Evolutionary conservation across 345 rosid genomes (phyloP).

Genomic region (Ceriops decandra): DNA sequence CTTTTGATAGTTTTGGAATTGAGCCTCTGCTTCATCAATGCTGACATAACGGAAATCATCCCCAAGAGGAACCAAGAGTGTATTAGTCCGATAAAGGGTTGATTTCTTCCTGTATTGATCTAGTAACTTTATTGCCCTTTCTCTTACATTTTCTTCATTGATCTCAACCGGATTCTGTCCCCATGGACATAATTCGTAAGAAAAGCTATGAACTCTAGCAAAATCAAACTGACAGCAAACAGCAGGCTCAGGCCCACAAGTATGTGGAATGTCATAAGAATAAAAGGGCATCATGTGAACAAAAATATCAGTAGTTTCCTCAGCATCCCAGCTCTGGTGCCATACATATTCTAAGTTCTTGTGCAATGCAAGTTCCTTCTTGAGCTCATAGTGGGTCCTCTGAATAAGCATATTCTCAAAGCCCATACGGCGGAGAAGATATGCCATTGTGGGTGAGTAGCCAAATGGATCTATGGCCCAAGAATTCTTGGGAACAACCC

Average conservation of each 20-base stretch:
- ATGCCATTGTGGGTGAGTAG: slow-evolving; percentile 96
- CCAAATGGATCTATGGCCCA: slow-evolving; percentile 99
- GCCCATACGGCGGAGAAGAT: slow-evolving; percentile 96
- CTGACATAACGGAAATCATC: slow-evolving; percentile 91
- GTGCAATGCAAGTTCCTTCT: slow-evolving; percentile 87
- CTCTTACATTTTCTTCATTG: slow-evolving; percentile 74
- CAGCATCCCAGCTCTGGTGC: slow-evolving; percentile 97
- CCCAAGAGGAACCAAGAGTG: slow-evolving; percentile 94
- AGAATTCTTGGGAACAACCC: slow-evolving; percentile 85
- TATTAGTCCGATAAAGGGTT: slow-evolving; percentile 73
- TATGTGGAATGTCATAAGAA: slow-evolving; percentile 95
- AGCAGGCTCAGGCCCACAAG: slow-evolving; percentile 99
- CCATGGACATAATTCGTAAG: slow-evolving; percentile 89
- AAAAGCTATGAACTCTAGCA: slow-evolving; percentile 58
- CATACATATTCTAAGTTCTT: slow-evolving; percentile 89
- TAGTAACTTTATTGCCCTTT: slow-evolving; percentile 71
- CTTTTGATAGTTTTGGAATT: slow-evolving; percentile 85
- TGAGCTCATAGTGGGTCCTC: slow-evolving; percentile 96
- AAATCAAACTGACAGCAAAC: slow-evolving; percentile 97
- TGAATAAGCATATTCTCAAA: slow-evolving; percentile 99
- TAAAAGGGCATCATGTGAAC: slow-evolving; percentile 99
- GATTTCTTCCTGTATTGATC: slow-evolving; percentile 98
- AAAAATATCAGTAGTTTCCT: slow-evolving; percentile 90
- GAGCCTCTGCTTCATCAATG: slow-evolving; percentile 87
- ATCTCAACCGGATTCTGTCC: slow-evolving; percentile 66